phyloP scores from a whole-genome alignment of 2,329 filamentous ascomycete genomes.

The Lojkania enalia region DNA sequence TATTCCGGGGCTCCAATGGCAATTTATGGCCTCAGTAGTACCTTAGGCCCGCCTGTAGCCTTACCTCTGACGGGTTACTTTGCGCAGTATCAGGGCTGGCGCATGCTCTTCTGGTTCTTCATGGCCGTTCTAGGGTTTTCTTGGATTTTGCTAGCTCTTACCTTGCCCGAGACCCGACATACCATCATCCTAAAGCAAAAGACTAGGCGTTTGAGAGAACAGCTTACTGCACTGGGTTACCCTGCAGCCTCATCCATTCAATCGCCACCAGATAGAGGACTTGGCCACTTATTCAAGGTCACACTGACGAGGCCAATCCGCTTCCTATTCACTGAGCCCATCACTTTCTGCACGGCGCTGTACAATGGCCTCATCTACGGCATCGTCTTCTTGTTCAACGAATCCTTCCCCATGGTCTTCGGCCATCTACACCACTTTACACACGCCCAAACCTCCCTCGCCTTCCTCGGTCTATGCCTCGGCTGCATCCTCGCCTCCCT shows the following conservation, averaged over 20 bases:
- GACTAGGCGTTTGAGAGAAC: too few relatives aligned
- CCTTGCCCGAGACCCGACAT: too few relatives aligned
- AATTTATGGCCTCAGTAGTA: too few relatives aligned
- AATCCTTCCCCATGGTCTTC: slow-evolving; percentile 21
- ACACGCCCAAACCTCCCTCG: slow-evolving; percentile 5
- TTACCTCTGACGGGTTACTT: too few relatives aligned
- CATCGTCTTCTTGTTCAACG: slow-evolving; percentile 21
- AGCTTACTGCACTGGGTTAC: slow-evolving; percentile 15
- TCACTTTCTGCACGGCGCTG: slow-evolving; percentile 14
- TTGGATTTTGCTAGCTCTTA: too few relatives aligned
- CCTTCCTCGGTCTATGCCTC: slow-evolving; percentile 28
- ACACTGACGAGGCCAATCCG: slow-evolving; percentile 18
- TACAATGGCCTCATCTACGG: slow-evolving; percentile 23
- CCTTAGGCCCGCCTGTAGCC: too few relatives aligned
- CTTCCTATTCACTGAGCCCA: slow-evolving; percentile 21
- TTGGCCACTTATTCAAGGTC: slow-evolving; percentile 17
- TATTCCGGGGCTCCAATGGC: too few relatives aligned
- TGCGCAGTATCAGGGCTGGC: too few relatives aligned
- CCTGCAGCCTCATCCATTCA: slow-evolving; percentile 14
- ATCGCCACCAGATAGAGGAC: slow-evolving; percentile 6
- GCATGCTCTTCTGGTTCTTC: too few relatives aligned
- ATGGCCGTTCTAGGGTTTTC: too few relatives aligned
- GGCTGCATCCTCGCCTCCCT: slow-evolving; percentile 21
- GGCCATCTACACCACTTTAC: slow-evolving; percentile 8
- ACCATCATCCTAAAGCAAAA: too few relatives aligned